phyloP scores from a whole-genome alignment of 2,329 filamentous ascomycete species.

The Ramularia endophylla region DNA sequence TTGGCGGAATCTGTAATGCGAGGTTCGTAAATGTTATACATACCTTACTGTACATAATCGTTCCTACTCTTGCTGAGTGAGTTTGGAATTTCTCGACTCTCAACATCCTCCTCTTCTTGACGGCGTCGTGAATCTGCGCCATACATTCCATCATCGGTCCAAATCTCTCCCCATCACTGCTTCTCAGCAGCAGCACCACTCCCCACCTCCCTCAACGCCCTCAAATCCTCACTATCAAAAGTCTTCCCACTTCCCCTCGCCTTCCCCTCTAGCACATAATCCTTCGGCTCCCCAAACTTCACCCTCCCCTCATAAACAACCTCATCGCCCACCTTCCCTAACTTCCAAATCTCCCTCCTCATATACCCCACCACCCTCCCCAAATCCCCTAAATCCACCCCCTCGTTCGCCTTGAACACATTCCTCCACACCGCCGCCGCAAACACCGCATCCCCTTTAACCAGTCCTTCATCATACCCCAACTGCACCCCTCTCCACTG shows the following conservation, averaged over 20 bases:
- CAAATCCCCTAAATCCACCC: conserved; percentile 56
- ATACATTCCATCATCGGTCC: too few species aligned
- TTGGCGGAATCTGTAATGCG: too few species aligned
- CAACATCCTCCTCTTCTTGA: too few species aligned
- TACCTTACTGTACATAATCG: too few species aligned
- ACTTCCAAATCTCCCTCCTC: conserved; percentile 49
- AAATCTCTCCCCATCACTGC: too few species aligned
- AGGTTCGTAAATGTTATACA: too few species aligned
- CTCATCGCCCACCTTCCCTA: conserved; percentile 51
- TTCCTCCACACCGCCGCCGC: conserved; percentile 89
- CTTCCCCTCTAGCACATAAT: conserved; percentile 28
- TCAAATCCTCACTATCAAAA: too few species aligned
- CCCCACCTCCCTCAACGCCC: too few species aligned
- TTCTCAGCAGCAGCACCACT: too few species aligned
- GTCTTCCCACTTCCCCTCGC: not conserved
- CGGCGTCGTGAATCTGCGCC: too few species aligned
- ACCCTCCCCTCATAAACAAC: conserved; percentile 44
- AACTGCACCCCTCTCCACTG: conserved; percentile 86
- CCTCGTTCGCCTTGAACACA: conserved; percentile 68
- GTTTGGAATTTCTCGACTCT: too few species aligned
- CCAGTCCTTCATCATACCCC: conserved; percentile 76
- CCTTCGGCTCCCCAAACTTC: conserved; percentile 44
- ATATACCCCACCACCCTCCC: conserved; percentile 60
- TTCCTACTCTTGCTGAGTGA: too few species aligned
- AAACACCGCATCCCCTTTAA: conserved; percentile 69